Base-by-base conservation (phyloP, 305 asterid species). In the Coffea humblotiana region DNA sequence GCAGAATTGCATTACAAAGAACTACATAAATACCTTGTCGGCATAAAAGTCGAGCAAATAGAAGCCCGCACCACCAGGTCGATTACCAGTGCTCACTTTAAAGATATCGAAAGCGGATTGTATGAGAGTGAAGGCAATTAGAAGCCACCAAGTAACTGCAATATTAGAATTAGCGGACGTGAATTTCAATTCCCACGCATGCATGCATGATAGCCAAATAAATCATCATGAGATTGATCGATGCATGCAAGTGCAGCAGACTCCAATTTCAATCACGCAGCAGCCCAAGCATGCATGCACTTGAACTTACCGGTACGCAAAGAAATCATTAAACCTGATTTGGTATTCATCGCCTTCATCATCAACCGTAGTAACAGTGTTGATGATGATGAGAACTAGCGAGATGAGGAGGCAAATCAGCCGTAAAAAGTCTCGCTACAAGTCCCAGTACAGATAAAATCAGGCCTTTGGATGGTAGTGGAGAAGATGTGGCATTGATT, bases 21-120 rank as follows among this genome's bases (percentile, higher is more conserved):
- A 40, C 43, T 0, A 40, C 43, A 40, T 40, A 40, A 40, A 7
- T 74, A 88, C 92, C 90, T 84, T 89, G 72, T 89, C 92, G 10
- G 89, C 90, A 8, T 81, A 87, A 65, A 89, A 89, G 66, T 87
- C 91, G 74, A 87, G 45, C 43, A 68, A 71, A n/a, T 65, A 56
- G 27, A 83, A 15, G 29, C 78, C 84, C 9, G 60, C 90, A 18
- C 92, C 92, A 3, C 88, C 91, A 56, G 84, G 11, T n/a, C 88
- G 86, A 74, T 86, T 86, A 32, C 92, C 91, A 0, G 91, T 80
- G 80, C 71, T 74, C 60, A 86, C 86, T 35, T 65, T 48, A 32
- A 66, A 84, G 68, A 87, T 70, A 45, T 88, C 73, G 75, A 89
- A 86, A 47, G 90, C 89, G 61, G 75, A 64, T 82, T 84, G 90